Evolutionary conservation across 83 land plant species (phyloP), one percentile per base, ranked within the genome.

Genomic region (Picea engelmannii): DNA sequence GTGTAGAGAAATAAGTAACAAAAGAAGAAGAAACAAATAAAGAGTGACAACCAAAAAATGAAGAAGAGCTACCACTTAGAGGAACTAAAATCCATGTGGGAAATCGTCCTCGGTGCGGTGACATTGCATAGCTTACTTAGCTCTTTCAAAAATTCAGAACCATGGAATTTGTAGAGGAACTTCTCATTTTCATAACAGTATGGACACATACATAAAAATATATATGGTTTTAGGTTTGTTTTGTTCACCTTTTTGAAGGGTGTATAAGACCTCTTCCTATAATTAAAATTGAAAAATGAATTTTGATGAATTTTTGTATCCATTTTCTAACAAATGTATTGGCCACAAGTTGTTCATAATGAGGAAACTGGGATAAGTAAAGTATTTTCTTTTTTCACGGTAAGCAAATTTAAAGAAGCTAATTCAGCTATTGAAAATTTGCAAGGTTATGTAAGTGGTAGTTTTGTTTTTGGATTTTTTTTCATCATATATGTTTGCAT

Each of bases 401-500:
- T 88, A 85, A 75, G 76, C 66, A 85, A 81, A 0, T 24, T 76
- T 5, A 16, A 6, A 5, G 82, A 85, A 55, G 87, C 87, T 15
- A 78, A 25, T 78, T 62, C 76, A 64, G 83, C 90, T 5, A 85
- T 88, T 68, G 78, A 62, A 42, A 81, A 82, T 8, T 64, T 88
- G 25, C 87, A 81, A 81, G 83, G 85, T 58, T 80, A 74, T 80
- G 90, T 88, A 63, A 88, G 89, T 85, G 2, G 38, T 1, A 79
- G 24, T 61, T 16, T 23, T 9, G 12, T 8, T 83, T 15, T 25
- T 17, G 23, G 47, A 66, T 61, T 62, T 17, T 0, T 38, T 17
- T 55, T 12, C 16, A 59, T 40, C 40, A 61, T 40, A 71, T 61
- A 16, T 2, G 11, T 59, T 70, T 81, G n/a, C 64, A 60, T 38